Base-by-base conservation (phyloP, 1,284 basidiomycete genomes). In the Fistulinella cinereoalba region DNA sequence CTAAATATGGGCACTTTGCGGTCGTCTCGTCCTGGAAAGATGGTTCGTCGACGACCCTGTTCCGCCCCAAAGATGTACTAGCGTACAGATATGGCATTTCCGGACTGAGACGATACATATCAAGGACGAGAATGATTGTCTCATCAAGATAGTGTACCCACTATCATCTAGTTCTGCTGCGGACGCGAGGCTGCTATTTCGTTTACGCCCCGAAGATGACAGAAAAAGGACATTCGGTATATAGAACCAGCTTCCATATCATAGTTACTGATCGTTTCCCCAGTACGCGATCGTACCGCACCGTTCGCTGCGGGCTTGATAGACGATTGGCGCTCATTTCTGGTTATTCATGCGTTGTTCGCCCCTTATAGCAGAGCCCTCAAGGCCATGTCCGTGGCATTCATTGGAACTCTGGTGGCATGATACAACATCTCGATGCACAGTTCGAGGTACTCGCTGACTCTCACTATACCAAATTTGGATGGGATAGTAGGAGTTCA, bases 321-420 rank as follows among this genome's bases (percentile, higher is more conserved):
- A 42, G 18, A 21, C 27, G 46, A 51, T 11, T 57, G 49, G 43
- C 43, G 45, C 5, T 46, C 61, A 11, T 64, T 51, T 29, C 57
- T 61, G 15, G 37, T 62, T 5, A 49, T 58, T 7, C 59, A 57
- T 13, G 60, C 40, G 1, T 19, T 62, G 10, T 62, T 60, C 34
- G 42, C 48, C 9, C 11, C 62, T 12, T 19, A 38, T 4, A 46
- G 50, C 40, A 43, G 24, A 28, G 39, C 45, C 10, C 38, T 61
- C 9, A 41, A 47, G 28, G 24, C 40, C 5, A 53, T 57, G 16
- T 6, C 3, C 7, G 28, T 40, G 23, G 18, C 29, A 3, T 61
- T 58, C 34, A 33, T 46, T 10, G 41, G 34, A 16, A 41, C 42
- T 1, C 43, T 61, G 13, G 32, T 58, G 28, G 49, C 13, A 44